These are phyloP conservation scores for Backusella parvicylindrica DNA, from an alignment of 192 early-diverging fungal genomes.

Conservation along the genomic window DNA sequence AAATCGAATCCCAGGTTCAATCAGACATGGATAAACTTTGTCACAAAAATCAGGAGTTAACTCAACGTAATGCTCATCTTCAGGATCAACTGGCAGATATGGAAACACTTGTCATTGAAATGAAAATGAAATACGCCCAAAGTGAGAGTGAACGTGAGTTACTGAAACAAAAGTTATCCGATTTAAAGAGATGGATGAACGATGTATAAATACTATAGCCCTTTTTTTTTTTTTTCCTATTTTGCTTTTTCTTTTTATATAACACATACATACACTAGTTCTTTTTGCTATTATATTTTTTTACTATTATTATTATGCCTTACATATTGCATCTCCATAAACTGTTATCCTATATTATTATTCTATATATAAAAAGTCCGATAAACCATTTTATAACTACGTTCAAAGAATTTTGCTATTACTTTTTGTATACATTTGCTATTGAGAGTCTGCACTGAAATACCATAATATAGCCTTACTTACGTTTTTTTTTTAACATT, in stretches of 20 bases:
- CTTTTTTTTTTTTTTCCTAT: not conserved
- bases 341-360: not conserved
- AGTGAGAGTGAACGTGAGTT: constrained; percentile 75
- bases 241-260: not conserved
- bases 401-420: not conserved
- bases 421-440: not conserved
- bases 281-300: constrained; percentile 1
- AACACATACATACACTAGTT: constrained; percentile 4
- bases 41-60: constrained; percentile 78
- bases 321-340: constrained; percentile 1
- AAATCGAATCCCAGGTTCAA: constrained; percentile 58
- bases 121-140: constrained; percentile 80
- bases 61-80: constrained; percentile 57
- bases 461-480: not conserved
- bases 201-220: not conserved
- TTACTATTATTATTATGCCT: not conserved
- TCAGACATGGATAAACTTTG: constrained; percentile 75
- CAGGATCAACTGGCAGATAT: constrained; percentile 62
- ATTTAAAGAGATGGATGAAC: constrained; percentile 58
- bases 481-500: not conserved
- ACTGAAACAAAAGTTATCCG: constrained; percentile 63
- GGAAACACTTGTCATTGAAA: constrained; percentile 66
- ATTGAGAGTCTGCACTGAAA: not conserved
- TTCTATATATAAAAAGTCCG: not conserved
- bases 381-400: not conserved